A percentile compares a stretch with the other conserved stretches of the same genome.
phyloP scores from a whole-genome alignment of 352 stramenopile species.

The Pythium pectinolyticum region DNA sequence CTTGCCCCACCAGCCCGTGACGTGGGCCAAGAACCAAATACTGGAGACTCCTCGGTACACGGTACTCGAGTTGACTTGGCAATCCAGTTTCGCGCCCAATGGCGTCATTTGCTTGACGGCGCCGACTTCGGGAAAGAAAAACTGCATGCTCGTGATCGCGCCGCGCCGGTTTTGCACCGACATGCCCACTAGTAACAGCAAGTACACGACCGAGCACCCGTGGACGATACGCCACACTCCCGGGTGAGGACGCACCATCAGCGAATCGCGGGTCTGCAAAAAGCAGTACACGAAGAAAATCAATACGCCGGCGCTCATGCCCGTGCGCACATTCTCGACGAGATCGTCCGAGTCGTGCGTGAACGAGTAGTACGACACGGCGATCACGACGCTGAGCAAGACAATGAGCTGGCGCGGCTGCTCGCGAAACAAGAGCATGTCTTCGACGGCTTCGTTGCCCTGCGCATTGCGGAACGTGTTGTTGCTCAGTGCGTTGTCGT shows the following conservation, averaged over 20 bases:
- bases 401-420: constrained; percentile 80
- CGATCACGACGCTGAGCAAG: constrained; percentile 49
- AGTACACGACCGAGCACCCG: constrained; percentile 74
- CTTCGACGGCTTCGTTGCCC: constrained; percentile 52
- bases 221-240: constrained; percentile 81
- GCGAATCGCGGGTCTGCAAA: constrained; percentile 72
- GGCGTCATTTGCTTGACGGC: constrained; percentile 36
- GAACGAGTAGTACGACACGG: constrained; percentile 83
- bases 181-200: constrained; percentile 66
- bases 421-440: constrained; percentile 75
- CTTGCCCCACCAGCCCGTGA: constrained; percentile 90
- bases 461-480: constrained; percentile 68
- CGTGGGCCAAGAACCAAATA: constrained; percentile 86
- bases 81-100: constrained; percentile 41
- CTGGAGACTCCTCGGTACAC: constrained; percentile 71
- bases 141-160: constrained; percentile 66
- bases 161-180: constrained; percentile 69
- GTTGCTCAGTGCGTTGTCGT: constrained; percentile 20
- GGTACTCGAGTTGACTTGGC: constrained; percentile 60
- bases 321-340: constrained; percentile 63
- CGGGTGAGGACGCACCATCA: constrained; percentile 78
- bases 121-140: constrained; percentile 74
- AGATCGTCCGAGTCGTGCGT: constrained; percentile 76
- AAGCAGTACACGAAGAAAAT: constrained; percentile 88
- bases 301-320: constrained; percentile 57